Percentiles rank a stretch among this genome's conserved stretches.
Evolutionary conservation across 768 basidiomycete genomes (phyloP).

Genomic region (Psilocybe subaeruginosa): DNA sequence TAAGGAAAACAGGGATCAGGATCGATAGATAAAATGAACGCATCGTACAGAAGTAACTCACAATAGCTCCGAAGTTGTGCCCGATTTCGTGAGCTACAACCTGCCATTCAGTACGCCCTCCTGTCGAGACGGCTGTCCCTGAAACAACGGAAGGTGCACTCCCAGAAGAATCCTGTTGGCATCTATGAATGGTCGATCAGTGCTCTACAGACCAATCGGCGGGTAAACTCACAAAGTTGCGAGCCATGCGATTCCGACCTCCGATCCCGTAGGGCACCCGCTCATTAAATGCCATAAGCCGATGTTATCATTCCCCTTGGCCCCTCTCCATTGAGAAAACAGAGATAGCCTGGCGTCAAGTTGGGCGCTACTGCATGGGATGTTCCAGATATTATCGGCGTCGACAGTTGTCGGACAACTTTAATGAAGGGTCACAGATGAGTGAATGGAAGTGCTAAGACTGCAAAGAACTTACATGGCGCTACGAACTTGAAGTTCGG

Average conservation of each 20-base stretch:
- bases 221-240: conserved; percentile 62
- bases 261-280: conserved; percentile 77
- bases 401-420: conserved; percentile 67
- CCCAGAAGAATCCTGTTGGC: conserved; percentile 55
- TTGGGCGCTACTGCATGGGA: conserved; percentile 57
- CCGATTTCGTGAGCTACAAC: conserved; percentile 84
- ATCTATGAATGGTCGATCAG: conserved; percentile 35
- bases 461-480: conserved; percentile 37
- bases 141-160: conserved; percentile 57
- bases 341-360: conserved; percentile 75
- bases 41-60: conserved; percentile 39
- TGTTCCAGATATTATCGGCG: conserved; percentile 70
- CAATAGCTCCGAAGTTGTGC: conserved; percentile 89
- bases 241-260: conserved; percentile 90
- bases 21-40: conserved; percentile 3
- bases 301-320: conserved; percentile 68
- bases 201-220: not conserved
- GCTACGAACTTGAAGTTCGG: conserved; percentile 76
- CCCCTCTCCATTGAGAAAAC: conserved; percentile 84
- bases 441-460: not conserved
- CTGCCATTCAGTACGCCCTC: conserved; percentile 80
- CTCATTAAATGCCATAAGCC: conserved; percentile 93
- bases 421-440: not conserved
- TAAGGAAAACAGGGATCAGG: conserved; percentile 29
- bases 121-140: conserved; percentile 82